Evolutionary conservation across 2,329 filamentous ascomycete genomes (phyloP), one percentile per base, ranked within the genome.

Genomic region (Fusarium ambrosium): DNA sequence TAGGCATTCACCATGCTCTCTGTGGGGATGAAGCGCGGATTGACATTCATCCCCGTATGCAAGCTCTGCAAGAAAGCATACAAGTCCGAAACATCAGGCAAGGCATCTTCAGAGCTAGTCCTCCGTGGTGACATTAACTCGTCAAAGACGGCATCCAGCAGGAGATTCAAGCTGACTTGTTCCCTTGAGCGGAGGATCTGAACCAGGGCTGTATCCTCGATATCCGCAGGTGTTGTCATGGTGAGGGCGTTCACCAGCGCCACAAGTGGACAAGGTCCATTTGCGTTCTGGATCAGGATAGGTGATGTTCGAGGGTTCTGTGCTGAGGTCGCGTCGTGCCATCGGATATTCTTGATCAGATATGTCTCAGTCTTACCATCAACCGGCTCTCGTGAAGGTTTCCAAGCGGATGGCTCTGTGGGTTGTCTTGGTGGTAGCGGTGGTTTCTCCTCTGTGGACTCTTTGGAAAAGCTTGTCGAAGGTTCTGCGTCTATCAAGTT

Each of bases 11-110:
- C 79, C 22, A 86, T 82, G 16, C 88, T 85, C 9, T 84, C 80
- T 0, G 86, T 88, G 2, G 94, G 89, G 9, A 97, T 88, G 73
- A 98, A 97, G 22, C 93, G 91, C 3, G 97, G 97, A 75, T 99
- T 99, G 67, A 98, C 96, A 79, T 98, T 99, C 94, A 99, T 98
- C 41, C 97, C 97, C 0, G 95, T 98, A 77, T 98, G 95, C 3
- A 99, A 86, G 53, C 94, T 94, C 66, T 97, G 90, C 3, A 99
- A 86, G 79, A 99, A 99, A 8, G 89, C 88, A 81, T 98, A 97
- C 2, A 99, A 87, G 69, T 98, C 95, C 39, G 92, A 90, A 11
- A 98, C 93, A 80, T 98, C 97, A 0, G 96, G 96, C 27, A 98
- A 84, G 18, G 91, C 86, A 2, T 88, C 88, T 37, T 92, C 90